Base-by-base conservation (phyloP, 352 stramenopile species). In the Globisporangium heterothallicum region DNA sequence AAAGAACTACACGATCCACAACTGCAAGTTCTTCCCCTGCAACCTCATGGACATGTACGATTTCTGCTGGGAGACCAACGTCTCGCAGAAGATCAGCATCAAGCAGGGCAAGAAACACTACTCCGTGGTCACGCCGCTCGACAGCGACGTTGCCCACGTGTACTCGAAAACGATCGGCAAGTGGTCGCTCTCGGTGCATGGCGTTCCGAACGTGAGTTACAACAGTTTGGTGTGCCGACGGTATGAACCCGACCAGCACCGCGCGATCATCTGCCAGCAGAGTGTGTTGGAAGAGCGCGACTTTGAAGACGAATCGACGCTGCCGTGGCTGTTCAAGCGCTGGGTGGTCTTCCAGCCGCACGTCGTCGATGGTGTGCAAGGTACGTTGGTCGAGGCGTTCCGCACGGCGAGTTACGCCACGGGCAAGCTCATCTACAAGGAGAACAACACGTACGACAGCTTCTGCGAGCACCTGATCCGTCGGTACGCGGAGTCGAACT, bases 1-100 rank as follows among this genome's bases (percentile, higher is more conserved):
- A 61, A 89, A 89, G 64, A 91, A 88, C 66, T 93, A 91, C 62
- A 90, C 83, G 57, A 91, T 91, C 53, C 78, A 93, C 72, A 93
- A 91, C 58, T 70, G 70, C 58, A 93, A 93, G 66, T 93, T 91
- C 53, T 93, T 93, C 59, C 79, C 79, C 9, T 90, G 79, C 64
- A 74, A 82, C 26, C 59, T 85, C 13, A 64, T 72, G 18, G 79
- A 90, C 55, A 72, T 93, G 68, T 87, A 82, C 49, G 78, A 93
- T 62, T 93, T 91, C 48, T 91, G 80, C 64, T 93, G 83, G 83
- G 83, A 93, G 58, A 90, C 80, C 40, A 89, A 88, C 53, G 79
- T 90, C 19, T 65, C 74, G 18, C 73, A 84, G 35, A 87, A 88
- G 52, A 74, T 77, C 54, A 86, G 75, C 13, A 85, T 91, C 54